Base-by-base conservation (phyloP, 2,329 filamentous ascomycete species). In the Cadophora sp. region DNA sequence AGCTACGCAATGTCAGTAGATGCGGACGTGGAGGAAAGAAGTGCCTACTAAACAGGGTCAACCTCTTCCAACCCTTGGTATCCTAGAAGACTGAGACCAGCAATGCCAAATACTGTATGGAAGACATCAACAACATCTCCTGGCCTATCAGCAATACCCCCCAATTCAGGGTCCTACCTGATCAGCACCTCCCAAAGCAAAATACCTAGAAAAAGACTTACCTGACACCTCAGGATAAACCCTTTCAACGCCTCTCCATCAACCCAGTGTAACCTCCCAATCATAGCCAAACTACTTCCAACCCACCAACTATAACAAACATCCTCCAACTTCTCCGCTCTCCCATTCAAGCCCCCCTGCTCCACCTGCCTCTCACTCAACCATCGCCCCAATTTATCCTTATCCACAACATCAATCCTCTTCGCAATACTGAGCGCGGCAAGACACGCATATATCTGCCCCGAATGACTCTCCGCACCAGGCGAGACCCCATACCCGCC, bases 291-390 rank as follows among this genome's bases (percentile, higher is more conserved):
- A 78, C 94, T 97, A 77, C 92, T 95, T 77, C 95, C 83, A 55
- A 98, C 96, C 96, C 96, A 99, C 96, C 96, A 99, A 79, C 93
- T 97, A 81, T 99, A 99, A 82, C 96, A 99, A 16, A 97, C 95
- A 79, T 99, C 96, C 78, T 97, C 95, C 71, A 92, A 83, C 83
- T 99, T 99, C 81, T 98, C 96, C 0, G 96, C 96, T 60, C 96
- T 87, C 2, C 96, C 96, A 78, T 99, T 99, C 62, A 99, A 83
- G 0, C 96, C 96, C 34, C 96, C 96, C 59, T 90, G 91, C 11
- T 92, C 87, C 31, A 97, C 84, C 79, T 99, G 96, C 71, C 96
- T 87, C 81, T 99, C 96, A 79, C 94, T 97, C 64, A 99, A 84
- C 96, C 96, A 99, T 60, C 89, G 88, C 22, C 90, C 94, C 4